Evolutionary conservation across 768 basidiomycete genomes (phyloP), one percentile per base, ranked within the genome.

Genomic region (Royoungia palumana): DNA sequence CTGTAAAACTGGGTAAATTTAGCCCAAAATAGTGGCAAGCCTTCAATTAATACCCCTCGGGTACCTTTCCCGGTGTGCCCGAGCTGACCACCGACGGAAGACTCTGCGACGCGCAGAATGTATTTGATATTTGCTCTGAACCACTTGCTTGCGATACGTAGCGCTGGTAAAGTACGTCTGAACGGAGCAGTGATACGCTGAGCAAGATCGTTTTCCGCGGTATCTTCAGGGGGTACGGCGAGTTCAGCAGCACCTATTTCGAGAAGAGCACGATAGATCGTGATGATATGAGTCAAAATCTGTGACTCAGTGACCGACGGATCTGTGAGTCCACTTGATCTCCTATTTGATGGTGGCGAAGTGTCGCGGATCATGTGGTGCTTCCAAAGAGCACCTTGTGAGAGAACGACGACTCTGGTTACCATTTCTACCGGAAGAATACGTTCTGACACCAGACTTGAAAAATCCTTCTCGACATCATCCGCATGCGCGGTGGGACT

Each of bases 81-180:
- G 12, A 22, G 30, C 35, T 46, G 54, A 43, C 27, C 43, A 22
- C 36, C 68, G 22, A 61, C 60, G 48, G 61, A 60, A 47, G 62
- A 53, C 49, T 66, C 73, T 46, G 58, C 70, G 69, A 49, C 74
- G 40, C 81, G 78, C 34, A 70, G 58, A 20, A 91, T 62, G 55
- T 89, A 89, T 51, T 79, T 80, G 56, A 81, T 68, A 63, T 97
- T 91, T 5, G 81, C 81, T 25, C 78, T 73, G 12, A 97, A 65
- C 96, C 96, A 99, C 64, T 93, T 94, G 60, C 84, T 85, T 5
- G 86, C 82, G 47, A 97, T 84, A 17, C 95, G 82, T 28, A 98
- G 71, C 6, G 90, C 85, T 5, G 94, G 94, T 6, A 98, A 72
- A 6, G 87, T 85, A 24, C 96, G 79, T 41, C 95, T 77, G 52